Percentiles rank a stretch among this genome's conserved stretches.
These are phyloP conservation scores for Chrysoporthe cubensis DNA, from an alignment of 2,329 filamentous ascomycete species.

Conservation along the genomic window DNA sequence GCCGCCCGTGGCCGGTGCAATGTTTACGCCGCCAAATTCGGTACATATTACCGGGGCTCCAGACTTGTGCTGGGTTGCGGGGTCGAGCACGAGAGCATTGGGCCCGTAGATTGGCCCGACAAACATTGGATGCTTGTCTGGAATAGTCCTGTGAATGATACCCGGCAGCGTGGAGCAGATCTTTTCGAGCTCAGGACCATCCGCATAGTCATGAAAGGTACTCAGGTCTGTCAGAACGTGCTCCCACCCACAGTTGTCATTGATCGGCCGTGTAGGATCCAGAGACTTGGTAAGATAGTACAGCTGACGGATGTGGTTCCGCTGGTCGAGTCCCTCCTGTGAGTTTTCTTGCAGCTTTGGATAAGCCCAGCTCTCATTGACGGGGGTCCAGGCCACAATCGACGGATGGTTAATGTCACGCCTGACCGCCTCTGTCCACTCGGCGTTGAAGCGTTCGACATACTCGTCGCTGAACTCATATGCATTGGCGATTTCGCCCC, in stretches of 20 bases:
- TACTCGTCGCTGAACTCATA: conserved; percentile 66
- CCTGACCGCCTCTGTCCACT: conserved; percentile 66
- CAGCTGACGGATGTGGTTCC: conserved; percentile 65
- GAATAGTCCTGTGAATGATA: conserved; percentile 49
- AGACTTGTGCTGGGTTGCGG: conserved; percentile 53
- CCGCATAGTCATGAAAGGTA: conserved; percentile 71
- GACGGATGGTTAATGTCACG: conserved; percentile 69
- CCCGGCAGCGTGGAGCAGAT: conserved; percentile 57
- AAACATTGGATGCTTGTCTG: conserved; percentile 60
- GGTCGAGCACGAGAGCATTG: conserved; percentile 38
- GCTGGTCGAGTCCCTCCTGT: conserved; percentile 58
- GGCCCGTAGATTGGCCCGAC: conserved; percentile 46
- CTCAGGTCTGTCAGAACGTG: conserved; percentile 67
- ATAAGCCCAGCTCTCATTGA: conserved; percentile 69
- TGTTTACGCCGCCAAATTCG: conserved; percentile 72
- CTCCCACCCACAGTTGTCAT: conserved; percentile 75
- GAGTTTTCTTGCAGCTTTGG: conserved; percentile 60
- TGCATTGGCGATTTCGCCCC: conserved; percentile 68
- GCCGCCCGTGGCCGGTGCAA: conserved; percentile 51
- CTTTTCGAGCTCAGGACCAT: conserved; percentile 57
- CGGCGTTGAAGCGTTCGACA: conserved; percentile 62
- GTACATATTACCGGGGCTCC: conserved; percentile 67
- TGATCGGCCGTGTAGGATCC: conserved; percentile 66
- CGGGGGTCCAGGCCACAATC: conserved; percentile 68
- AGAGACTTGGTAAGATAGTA: conserved; percentile 67